Base-by-base conservation (phyloP, 352 stramenopile species). In the Phytophthora macrochlamydospora region DNA sequence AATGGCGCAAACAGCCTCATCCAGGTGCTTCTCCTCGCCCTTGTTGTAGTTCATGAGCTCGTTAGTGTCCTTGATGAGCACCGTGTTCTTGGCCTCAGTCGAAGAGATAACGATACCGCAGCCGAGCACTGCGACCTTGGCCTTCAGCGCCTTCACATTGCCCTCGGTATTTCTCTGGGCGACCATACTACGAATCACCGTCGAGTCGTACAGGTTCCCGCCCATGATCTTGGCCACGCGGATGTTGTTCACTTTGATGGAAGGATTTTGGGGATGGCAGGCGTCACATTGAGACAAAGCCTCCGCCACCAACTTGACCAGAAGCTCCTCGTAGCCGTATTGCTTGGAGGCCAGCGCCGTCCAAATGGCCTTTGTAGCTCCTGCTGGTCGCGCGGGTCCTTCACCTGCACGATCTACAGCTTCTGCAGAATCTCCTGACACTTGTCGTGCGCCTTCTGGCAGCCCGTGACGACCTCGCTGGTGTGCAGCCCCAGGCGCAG, bases 41-140 rank as follows among this genome's bases (percentile, higher is more conserved):
- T 98, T 99, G 89, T 99, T 99, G 94, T 99, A 99, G 80, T 98
- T 98, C 85, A 99, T 98, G 64, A 99, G 90, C 83, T 99, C 98
- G 52, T 99, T 97, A 9, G 98, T 98, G 63, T 92, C 98, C 81
- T 99, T 98, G 78, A 99, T 99, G n/a, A 99, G 85, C 58, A 99
- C 98, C 3, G 98, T 99, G 74, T 97, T 98, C 89, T 99, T 99
- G 30, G 98, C 97, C 78, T 99, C 98, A 2, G 97, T 99, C 40
- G 86, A 89, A 46, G 90, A 97, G 18, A 98, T 93, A 81, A 99
- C 98, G 57, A 99, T 92, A 40, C 96, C 98, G 63, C 95, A 99
- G 56, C 92, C 96, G 78, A 99, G 99, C 30, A 99, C 93, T 3
- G 92, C 94, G 51, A 99, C 83, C 79, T 99, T 99, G 40, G 95